Percentiles rank a stretch among this genome's conserved stretches.
Evolutionary conservation across 805 yeast species (phyloP).

Genomic region (Wickerhamiella australiensis): DNA sequence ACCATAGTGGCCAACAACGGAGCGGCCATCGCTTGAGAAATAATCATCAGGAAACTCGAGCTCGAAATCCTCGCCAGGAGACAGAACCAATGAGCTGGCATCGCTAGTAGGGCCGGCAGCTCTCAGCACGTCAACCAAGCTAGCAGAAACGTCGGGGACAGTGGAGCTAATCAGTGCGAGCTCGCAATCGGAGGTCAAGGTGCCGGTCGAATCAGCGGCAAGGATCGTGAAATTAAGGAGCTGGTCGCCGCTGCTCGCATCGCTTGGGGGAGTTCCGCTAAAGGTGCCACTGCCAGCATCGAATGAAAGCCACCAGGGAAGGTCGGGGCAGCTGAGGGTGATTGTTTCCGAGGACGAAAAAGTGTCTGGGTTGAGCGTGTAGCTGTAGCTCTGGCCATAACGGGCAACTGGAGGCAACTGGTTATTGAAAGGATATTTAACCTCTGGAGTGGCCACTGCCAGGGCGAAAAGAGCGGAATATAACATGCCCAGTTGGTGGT

Average conservation of each 20-base stretch:
- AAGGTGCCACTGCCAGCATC: conserved; percentile 50
- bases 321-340: conserved; percentile 41
- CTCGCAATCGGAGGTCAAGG: conserved; percentile 37
- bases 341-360: conserved; percentile 38
- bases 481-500: background rate
- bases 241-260: conserved; percentile 33
- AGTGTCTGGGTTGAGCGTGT: conserved; percentile 60
- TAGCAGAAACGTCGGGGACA: conserved; percentile 36
- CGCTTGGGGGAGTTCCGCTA: conserved; percentile 46
- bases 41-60: conserved; percentile 51
- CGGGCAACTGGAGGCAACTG: conserved; percentile 87
- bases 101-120: conserved; percentile 69
- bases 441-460: conserved; percentile 37
- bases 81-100: conserved; percentile 54
- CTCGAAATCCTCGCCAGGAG: conserved; percentile 55
- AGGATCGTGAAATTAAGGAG: conserved; percentile 36
- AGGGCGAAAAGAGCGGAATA: conserved; percentile 14
- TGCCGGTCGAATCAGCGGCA: conserved; percentile 54
- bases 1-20: conserved; percentile 63
- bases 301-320: conserved; percentile 73
- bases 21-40: conserved; percentile 41
- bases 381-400: conserved; percentile 46
- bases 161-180: conserved; percentile 48
- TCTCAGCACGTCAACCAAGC: conserved; percentile 42
- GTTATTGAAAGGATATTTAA: conserved; percentile 65